Evolutionary conservation across 2,329 filamentous ascomycete species (phyloP), one percentile per base, ranked within the genome.

Genomic region (Phaeosphaeria sp.): DNA sequence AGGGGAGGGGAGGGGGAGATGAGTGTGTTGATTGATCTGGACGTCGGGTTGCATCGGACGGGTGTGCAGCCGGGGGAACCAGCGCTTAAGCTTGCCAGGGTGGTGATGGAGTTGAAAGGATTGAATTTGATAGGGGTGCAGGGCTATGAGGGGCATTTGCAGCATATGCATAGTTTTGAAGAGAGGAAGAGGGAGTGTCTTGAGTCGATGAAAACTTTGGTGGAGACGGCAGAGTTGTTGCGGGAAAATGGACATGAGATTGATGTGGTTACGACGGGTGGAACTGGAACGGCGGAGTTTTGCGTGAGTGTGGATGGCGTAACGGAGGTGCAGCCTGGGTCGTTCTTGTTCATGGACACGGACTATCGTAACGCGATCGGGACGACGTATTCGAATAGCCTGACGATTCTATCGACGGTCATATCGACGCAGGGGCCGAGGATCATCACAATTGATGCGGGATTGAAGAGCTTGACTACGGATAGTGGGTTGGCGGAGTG

Each of bases 321-420:
- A 0, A 86, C 83, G 1, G 83, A 86, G 62, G 73, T 86, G 1
- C 83, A 86, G 63, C 83, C 83, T 0, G 83, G 83, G 0, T 83
- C 81, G 0, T 86, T 86, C 57, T 78, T 86, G 54, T 85, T 86
- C 66, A 86, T 86, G 83, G 83, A 86, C 55, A 83, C 83, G 2
- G 83, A 86, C 63, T 86, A 86, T 61, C 79, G 82, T 2, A 82
- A 83, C 51, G 83, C 83, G 0, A 76, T 85, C 0, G 83, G 83
- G 1, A 71, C 75, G 0, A 79, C 79, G 53, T 86, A 82, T 64
- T 74, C 76, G 0, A 81, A 85, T 60, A 84, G 81, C 47, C 59
- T 85, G 24, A 82, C 81, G 0, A 77, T 84, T 6, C 60, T 84
- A 20, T 76, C 81, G 0, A 84, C 82, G 0, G 82, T 84, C 0